phyloP scores from a whole-genome alignment of 2,329 filamentous ascomycete species.

The Fusarium drepaniforme region DNA sequence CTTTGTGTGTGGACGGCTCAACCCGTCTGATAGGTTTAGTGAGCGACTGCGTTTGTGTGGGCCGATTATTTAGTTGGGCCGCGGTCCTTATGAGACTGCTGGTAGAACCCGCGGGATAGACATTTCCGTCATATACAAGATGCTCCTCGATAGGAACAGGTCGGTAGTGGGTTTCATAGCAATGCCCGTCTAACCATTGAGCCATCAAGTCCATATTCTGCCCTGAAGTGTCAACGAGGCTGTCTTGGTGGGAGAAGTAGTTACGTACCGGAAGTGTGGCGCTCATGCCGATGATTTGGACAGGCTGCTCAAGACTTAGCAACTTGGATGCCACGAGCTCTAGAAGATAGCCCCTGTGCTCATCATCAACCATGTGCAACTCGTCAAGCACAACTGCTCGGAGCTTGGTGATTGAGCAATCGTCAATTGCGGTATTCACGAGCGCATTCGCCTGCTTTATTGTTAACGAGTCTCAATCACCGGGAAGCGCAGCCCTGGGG shows the following conservation, averaged over 20 bases:
- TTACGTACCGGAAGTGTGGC: slow-evolving; percentile 76
- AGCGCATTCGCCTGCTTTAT: slow-evolving; percentile 75
- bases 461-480: slow-evolving; percentile 5
- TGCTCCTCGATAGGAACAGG: slow-evolving; percentile 83
- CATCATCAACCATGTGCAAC: slow-evolving; percentile 85
- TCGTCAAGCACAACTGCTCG: slow-evolving; percentile 80
- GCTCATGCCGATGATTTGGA: slow-evolving; percentile 85
- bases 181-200: slow-evolving; percentile 77
- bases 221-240: slow-evolving; percentile 3
- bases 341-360: slow-evolving; percentile 79
- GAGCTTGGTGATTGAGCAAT: slow-evolving; percentile 73
- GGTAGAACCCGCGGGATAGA: slow-evolving; percentile 71
- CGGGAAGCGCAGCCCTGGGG: neutral
- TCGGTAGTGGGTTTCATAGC: slow-evolving; percentile 78
- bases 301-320: slow-evolving; percentile 72
- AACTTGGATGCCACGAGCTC: slow-evolving; percentile 82
- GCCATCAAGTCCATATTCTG: slow-evolving; percentile 79
- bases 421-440: slow-evolving; percentile 79
- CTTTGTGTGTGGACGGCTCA: slow-evolving; percentile 67
- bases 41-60: slow-evolving; percentile 49
- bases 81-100: slow-evolving; percentile 69
- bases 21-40: slow-evolving; percentile 62
- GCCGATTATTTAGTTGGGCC: slow-evolving; percentile 58
- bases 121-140: slow-evolving; percentile 76
- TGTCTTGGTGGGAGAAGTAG: neutral